phyloP scores from a whole-genome alignment of 768 basidiomycete species.

The Rhizopogon vesiculosus region DNA sequence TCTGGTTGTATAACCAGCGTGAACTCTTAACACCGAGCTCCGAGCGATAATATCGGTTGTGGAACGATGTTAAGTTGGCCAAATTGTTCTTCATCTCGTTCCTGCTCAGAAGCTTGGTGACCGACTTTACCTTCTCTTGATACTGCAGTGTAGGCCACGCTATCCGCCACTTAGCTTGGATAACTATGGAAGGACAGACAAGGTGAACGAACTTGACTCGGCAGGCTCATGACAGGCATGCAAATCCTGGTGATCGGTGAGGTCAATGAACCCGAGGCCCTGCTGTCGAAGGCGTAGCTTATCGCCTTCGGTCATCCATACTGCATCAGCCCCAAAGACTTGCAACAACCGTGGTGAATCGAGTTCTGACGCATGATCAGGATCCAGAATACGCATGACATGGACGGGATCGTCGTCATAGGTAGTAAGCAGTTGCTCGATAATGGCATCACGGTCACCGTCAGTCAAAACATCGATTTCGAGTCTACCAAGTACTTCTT shows the following conservation, averaged over 20 bases:
- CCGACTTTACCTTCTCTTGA: slow-evolving; percentile 9
- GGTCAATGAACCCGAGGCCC: slow-evolving; percentile 11
- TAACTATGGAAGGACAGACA: background rate
- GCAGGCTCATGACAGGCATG: background rate
- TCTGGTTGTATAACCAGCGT: slow-evolving; percentile 29
- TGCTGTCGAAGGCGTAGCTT: slow-evolving; percentile 10
- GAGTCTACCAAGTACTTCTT: background rate
- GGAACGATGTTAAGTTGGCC: slow-evolving; percentile 33
- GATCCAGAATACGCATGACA: slow-evolving; percentile 12
- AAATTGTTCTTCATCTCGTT: slow-evolving; percentile 33
- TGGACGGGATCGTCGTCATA: slow-evolving; percentile 12
- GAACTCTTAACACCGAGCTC: slow-evolving; percentile 34
- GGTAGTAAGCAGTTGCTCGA: slow-evolving; percentile 6
- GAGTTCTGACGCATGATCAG: slow-evolving; percentile 9
- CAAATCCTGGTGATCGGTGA: slow-evolving; percentile 5
- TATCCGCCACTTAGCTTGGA: slow-evolving; percentile 34
- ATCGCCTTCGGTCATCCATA: slow-evolving; percentile 14
- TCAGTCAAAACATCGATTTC: background rate
- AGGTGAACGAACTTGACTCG: background rate
- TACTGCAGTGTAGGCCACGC: slow-evolving; percentile 13
- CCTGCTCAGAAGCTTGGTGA: background rate
- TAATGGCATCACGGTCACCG: background rate
- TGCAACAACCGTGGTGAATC: slow-evolving; percentile 15
- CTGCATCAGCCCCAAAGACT: slow-evolving; percentile 8
- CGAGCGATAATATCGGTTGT: slow-evolving; percentile 39